Evolutionary conservation across 2,329 filamentous ascomycete species (phyloP).

Genomic region (Cytospora paraplurivora): DNA sequence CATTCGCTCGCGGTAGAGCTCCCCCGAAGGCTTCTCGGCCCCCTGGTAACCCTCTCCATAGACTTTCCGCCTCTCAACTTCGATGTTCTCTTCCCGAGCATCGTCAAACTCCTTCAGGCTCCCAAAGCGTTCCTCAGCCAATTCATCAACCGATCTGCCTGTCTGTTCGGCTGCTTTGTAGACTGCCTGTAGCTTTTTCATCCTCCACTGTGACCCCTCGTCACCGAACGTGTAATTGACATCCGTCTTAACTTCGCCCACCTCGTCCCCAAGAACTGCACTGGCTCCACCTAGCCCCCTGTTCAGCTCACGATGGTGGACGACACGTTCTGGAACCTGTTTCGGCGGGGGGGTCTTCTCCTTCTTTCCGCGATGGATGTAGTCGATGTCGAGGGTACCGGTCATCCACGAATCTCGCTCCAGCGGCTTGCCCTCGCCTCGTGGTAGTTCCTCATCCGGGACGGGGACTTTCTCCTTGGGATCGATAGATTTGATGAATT

Average conservation of each 20-base stretch:
- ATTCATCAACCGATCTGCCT: constrained; percentile 72
- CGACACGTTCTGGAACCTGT: constrained; percentile 66
- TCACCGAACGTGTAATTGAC: constrained; percentile 89
- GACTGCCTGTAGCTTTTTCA: constrained; percentile 89
- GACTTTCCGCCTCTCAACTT: constrained; percentile 77
- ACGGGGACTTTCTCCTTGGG: constrained; percentile 54
- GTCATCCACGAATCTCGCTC: constrained; percentile 95
- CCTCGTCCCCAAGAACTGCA: constrained; percentile 49
- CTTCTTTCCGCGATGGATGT: constrained; percentile 66
- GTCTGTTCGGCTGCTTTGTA: constrained; percentile 78
- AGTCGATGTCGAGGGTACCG: constrained; percentile 79
- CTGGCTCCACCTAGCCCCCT: constrained; percentile 47
- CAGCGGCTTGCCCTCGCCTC: constrained; percentile 42
- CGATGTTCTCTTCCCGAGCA: constrained; percentile 88
- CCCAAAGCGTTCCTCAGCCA: constrained; percentile 82
- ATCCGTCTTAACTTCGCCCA: constrained; percentile 60
- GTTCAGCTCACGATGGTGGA: constrained; percentile 84
- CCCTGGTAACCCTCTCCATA: constrained; percentile 85
- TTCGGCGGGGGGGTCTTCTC: constrained; percentile 53
- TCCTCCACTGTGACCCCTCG: constrained; percentile 87
- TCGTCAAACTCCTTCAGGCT: constrained; percentile 85
- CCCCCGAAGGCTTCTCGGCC: constrained; percentile 84
- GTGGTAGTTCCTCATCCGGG: constrained; percentile 43
- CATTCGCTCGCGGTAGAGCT: constrained; percentile 79
- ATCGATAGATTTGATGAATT: constrained; percentile 47